Conservation (phyloP, 768 basidiomycete species). For the Tephrocybe rancida region DNA sequence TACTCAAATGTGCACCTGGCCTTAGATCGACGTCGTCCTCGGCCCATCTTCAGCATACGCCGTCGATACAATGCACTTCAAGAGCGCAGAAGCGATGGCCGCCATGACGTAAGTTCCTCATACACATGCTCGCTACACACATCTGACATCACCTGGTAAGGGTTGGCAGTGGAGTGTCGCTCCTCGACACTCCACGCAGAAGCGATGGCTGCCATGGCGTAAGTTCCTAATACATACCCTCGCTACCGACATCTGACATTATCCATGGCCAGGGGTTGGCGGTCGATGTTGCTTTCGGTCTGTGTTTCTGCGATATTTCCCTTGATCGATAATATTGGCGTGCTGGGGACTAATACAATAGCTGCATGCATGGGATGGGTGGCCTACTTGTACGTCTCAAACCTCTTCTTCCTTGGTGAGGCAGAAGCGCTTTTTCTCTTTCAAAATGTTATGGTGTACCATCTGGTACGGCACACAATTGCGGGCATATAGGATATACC, state of each 20-base stretch:
- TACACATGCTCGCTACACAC: too few relatives aligned
- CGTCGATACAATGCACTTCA: conserved; percentile 60
- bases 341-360: conserved; percentile 48
- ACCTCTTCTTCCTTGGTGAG: too few relatives aligned
- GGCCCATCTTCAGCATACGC: conserved; percentile 57
- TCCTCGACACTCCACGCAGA: too few relatives aligned
- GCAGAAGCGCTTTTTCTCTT: not conserved
- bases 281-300: conserved; percentile 44
- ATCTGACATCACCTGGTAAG: too few relatives aligned
- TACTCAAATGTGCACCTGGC: too few relatives aligned
- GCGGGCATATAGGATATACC: conserved; percentile 59
- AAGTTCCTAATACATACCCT: too few relatives aligned
- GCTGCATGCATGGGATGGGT: conserved; percentile 48
- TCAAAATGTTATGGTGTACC: conserved; percentile 51
- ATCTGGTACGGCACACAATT: conserved; percentile 60
- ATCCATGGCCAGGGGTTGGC: conserved; percentile 55
- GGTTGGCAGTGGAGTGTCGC: too few relatives aligned
- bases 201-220: too few relatives aligned
- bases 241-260: too few relatives aligned
- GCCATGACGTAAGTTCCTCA: conserved; percentile 53
- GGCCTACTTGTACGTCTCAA: conserved; percentile 57
- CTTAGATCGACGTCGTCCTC: conserved; percentile 57
- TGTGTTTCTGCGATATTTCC: conserved; percentile 53
- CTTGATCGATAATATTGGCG: conserved; percentile 53
- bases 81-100: conserved; percentile 65